These are phyloP conservation scores for Cladophialophora yegresii DNA, from an alignment of 2,329 filamentous ascomycete species.

Conservation along the genomic window DNA sequence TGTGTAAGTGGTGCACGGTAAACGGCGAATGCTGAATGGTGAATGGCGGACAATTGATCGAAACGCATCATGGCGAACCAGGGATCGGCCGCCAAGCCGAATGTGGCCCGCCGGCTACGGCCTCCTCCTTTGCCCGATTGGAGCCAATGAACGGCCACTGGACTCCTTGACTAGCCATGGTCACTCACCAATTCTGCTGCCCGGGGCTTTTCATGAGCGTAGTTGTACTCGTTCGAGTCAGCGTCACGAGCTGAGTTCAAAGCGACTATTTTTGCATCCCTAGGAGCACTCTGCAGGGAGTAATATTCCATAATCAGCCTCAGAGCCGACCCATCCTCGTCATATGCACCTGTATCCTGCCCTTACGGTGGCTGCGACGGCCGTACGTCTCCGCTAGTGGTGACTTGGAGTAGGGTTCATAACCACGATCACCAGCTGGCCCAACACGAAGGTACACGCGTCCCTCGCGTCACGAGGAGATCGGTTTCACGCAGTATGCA, in stretches of 20 bases:
- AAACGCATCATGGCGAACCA: constrained; percentile 1
- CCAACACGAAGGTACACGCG: background rate
- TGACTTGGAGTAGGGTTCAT: background rate
- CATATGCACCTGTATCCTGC: background rate
- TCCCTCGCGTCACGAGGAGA: background rate
- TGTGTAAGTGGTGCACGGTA: background rate
- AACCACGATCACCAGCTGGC: background rate
- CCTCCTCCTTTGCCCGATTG: constrained; percentile 9
- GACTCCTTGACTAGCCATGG: constrained; percentile 25
- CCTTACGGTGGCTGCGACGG: background rate
- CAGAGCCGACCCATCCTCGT: background rate
- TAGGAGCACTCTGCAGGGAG: background rate
- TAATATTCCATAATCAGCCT: constrained; percentile 17
- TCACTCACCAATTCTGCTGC: constrained; percentile 20
- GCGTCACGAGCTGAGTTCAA: constrained; percentile 10
- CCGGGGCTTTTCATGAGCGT: constrained; percentile 11
- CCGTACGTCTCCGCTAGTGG: constrained; percentile 1
- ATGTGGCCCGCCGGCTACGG: constrained; percentile 1
- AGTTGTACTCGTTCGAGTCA: constrained; percentile 32
- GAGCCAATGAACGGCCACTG: constrained; percentile 23
- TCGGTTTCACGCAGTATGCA: background rate
- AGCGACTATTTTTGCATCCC: constrained; percentile 1
- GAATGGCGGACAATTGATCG: constrained; percentile 1
- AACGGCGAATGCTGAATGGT: background rate
- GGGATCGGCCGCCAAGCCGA: constrained; percentile 12